phyloP scores from a whole-genome alignment of 1,139 yeast species.

The Taphrina confusa region DNA sequence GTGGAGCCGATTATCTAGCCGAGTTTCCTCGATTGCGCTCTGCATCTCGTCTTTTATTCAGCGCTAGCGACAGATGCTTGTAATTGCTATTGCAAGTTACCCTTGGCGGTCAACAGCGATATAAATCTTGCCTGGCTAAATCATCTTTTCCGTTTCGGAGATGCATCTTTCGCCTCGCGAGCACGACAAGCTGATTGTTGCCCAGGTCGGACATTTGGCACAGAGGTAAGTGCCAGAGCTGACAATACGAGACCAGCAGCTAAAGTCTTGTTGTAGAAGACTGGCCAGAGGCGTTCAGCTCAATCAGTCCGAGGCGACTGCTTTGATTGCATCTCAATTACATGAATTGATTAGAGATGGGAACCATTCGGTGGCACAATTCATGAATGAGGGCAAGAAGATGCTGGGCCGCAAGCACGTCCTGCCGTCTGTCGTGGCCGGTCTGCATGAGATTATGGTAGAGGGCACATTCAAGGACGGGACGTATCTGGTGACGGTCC shows the following conservation, averaged over 20 bases:
- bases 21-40: too few relatives aligned
- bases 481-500: constrained; percentile 37
- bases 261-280: background rate
- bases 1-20: constrained; percentile 15
- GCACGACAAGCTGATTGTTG: constrained; percentile 33
- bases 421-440: constrained; percentile 31
- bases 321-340: constrained; percentile 36
- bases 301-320: constrained; percentile 36
- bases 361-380: constrained; percentile 32
- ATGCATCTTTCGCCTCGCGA: constrained; percentile 37
- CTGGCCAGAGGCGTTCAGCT: constrained; percentile 36
- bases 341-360: constrained; percentile 38
- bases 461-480: constrained; percentile 38
- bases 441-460: constrained; percentile 35
- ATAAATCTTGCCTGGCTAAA: too few relatives aligned
- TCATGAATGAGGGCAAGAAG: constrained; percentile 36
- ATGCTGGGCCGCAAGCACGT: constrained; percentile 37
- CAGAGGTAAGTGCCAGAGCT: constrained; percentile 11
- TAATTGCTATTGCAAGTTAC: too few relatives aligned
- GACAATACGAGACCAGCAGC: background rate
- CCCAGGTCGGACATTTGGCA: constrained; percentile 36
- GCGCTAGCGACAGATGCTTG: too few relatives aligned
- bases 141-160: too few relatives aligned
- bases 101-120: too few relatives aligned
- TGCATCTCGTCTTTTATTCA: too few relatives aligned